Conservation (phyloP, 2,329 filamentous ascomycete genomes). For the Colletotrichum ledebouriae region DNA sequence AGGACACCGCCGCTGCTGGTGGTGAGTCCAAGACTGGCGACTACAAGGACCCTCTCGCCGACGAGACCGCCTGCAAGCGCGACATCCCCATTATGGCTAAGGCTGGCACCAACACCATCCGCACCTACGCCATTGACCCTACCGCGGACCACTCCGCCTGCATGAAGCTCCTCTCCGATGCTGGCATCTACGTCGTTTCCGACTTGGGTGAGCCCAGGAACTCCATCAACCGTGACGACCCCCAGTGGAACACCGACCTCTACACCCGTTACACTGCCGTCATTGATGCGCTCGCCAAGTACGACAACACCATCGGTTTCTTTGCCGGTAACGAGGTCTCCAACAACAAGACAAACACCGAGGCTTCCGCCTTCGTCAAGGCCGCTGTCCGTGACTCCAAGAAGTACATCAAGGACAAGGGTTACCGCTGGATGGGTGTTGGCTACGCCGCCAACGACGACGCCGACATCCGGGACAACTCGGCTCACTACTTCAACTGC, state of each 20-base stretch:
- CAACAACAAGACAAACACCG: slow-evolving; percentile 89
- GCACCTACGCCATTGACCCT: slow-evolving; percentile 93
- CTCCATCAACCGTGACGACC: slow-evolving; percentile 87
- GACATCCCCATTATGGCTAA: slow-evolving; percentile 86
- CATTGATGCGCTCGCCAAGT: slow-evolving; percentile 83
- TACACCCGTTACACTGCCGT: slow-evolving; percentile 87
- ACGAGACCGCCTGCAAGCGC: slow-evolving; percentile 79
- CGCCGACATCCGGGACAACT: slow-evolving; percentile 80
- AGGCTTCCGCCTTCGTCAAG: slow-evolving; percentile 94
- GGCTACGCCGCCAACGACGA: slow-evolving; percentile 98
- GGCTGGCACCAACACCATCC: slow-evolving; percentile 91
- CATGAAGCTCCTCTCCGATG: slow-evolving; percentile 85
- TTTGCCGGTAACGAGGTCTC: slow-evolving; percentile 99
- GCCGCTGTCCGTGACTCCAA: slow-evolving; percentile 97
- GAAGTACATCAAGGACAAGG: slow-evolving; percentile 86
- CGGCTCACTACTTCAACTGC: slow-evolving; percentile 97
- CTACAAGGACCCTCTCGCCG: slow-evolving; percentile 87
- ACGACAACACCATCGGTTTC: slow-evolving; percentile 95
- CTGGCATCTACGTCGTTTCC: slow-evolving; percentile 94
- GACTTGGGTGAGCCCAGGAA: slow-evolving; percentile 85
- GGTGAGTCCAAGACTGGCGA: slow-evolving; percentile 60
- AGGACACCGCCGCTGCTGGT: slow-evolving; percentile 75
- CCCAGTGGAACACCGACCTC: slow-evolving; percentile 83
- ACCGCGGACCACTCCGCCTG: slow-evolving; percentile 82
- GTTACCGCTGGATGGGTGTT: slow-evolving; percentile 85